phyloP scores from a whole-genome alignment of 2,329 filamentous ascomycete species.

The Teratosphaeria pseudoeucalypti region DNA sequence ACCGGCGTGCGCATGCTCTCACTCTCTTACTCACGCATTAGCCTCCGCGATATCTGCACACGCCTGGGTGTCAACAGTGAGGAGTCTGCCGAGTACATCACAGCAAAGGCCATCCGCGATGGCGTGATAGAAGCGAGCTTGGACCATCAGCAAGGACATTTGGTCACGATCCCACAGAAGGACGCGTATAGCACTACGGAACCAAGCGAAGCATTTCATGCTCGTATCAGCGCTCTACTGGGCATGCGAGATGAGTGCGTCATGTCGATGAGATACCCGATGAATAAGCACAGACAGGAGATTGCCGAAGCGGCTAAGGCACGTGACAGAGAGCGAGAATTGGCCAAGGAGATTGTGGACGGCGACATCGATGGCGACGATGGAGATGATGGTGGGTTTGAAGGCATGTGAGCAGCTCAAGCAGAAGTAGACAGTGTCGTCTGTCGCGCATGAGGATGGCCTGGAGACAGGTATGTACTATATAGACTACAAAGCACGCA shows the following conservation, averaged over 20 bases:
- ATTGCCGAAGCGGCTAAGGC: slow-evolving; percentile 97
- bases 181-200: slow-evolving; percentile 95
- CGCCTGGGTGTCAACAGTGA: slow-evolving; percentile 87
- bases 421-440: background rate
- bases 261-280: slow-evolving; percentile 98
- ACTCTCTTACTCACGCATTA: slow-evolving; percentile 93
- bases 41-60: slow-evolving; percentile 92
- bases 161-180: slow-evolving; percentile 95
- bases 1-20: slow-evolving; percentile 99
- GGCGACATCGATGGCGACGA: slow-evolving; percentile 96
- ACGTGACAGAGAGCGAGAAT: slow-evolving; percentile 87
- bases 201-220: slow-evolving; percentile 94
- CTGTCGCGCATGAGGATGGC: background rate
- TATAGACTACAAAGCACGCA: background rate
- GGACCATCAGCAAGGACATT: slow-evolving; percentile 89
- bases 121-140: slow-evolving; percentile 85
- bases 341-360: slow-evolving; percentile 98
- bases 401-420: slow-evolving; percentile 62
- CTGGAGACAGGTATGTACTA: background rate
- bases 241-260: slow-evolving; percentile 94
- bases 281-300: slow-evolving; percentile 97
- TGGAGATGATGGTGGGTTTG: slow-evolving; percentile 78
- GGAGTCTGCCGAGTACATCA: slow-evolving; percentile 97
- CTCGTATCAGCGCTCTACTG: slow-evolving; percentile 85
- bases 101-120: slow-evolving; percentile 94